phyloP scores from a whole-genome alignment of 371 early-diverging fungal species.

The Dichotomocladium elegans region DNA sequence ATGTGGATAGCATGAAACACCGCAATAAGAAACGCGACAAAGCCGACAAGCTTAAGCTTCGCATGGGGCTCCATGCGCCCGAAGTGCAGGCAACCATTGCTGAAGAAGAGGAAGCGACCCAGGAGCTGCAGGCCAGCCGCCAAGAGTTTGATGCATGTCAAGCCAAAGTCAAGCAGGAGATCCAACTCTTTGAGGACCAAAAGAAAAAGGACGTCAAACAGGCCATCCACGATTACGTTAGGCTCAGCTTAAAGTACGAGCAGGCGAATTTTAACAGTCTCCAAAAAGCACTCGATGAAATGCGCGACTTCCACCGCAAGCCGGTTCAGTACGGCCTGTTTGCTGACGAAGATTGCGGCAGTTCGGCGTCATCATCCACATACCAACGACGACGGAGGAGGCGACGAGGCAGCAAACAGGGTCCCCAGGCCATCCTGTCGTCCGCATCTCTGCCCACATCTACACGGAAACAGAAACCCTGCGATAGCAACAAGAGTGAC shows the following conservation, averaged over 20 bases:
- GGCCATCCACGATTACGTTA: conserved; percentile 46
- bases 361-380: conserved; percentile 7
- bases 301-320: conserved; percentile 23
- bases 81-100: conserved; percentile 40
- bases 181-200: conserved; percentile 47
- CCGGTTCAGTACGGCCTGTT: conserved; percentile 8
- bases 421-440: conserved; percentile 22
- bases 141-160: conserved; percentile 45
- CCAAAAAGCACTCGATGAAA: conserved; percentile 46
- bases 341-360: conserved; percentile 9
- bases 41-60: conserved; percentile 42
- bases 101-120: conserved; percentile 50
- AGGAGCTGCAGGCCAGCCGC: conserved; percentile 24
- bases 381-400: conserved; percentile 16
- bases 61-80: conserved; percentile 38
- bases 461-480: conserved; percentile 12
- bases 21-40: conserved; percentile 46
- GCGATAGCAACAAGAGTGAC: conserved; percentile 7
- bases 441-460: conserved; percentile 45
- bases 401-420: conserved; percentile 13
- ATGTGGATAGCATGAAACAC: conserved; percentile 48
- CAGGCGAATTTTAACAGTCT: conserved; percentile 42
- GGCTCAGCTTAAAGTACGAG: conserved; percentile 45
- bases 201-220: conserved; percentile 44
- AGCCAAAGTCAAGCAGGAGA: conserved; percentile 46